Evolutionary conservation across 495 filamentous ascomycete genomes (phyloP), one percentile per base, ranked within the genome.

Genomic region (Ascobolus immersus): DNA sequence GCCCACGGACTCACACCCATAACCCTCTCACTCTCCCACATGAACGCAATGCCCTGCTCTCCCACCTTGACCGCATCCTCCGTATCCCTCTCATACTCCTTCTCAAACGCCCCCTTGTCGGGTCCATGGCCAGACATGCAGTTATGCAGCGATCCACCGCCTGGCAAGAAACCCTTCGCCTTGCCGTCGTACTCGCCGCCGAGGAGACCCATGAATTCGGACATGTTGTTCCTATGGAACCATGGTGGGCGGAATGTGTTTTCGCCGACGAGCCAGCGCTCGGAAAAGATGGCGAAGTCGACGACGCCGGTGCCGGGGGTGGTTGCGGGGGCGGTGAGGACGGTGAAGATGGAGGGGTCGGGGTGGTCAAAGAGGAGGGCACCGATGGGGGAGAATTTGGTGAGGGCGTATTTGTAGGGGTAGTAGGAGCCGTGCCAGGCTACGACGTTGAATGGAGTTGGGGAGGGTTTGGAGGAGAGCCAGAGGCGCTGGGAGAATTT

Each of bases 351-450:
- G 38, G 64, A 71, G 6, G 78, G 78, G 48, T 89, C 78, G 1
- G 72, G 72, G 44, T 86, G 77, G 52, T 89, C 78, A 43, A 61
- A 77, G 11, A 63, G 71, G 40, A 77, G 65, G 24, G 58, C 66
- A 34, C 74, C 76, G 21, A 84, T 67, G 28, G 69, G 71, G 54
- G 69, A 75, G 62, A 82, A 89, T 29, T 71, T 65, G 3, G 65
- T 72, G 1, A 89, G 64, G 49, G 84, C 77, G 56, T 89, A 86
- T 48, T 89, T 89, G 64, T 70, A 82, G 0, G 78, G 77, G 45
- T 76, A 75, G 50, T 79, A 81, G 42, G 56, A 58, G 30, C 71
- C 69, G 44, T 84, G 75, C 78, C 78, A 89, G 13, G 73, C 73
- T 5, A 81, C 77, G 1, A 89, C 62, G 41, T 89, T 75, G 42